A percentile compares a stretch with the other conserved stretches of the same genome.
phyloP scores from a whole-genome alignment of 768 basidiomycete species.

The Leccinum ochraceum region DNA sequence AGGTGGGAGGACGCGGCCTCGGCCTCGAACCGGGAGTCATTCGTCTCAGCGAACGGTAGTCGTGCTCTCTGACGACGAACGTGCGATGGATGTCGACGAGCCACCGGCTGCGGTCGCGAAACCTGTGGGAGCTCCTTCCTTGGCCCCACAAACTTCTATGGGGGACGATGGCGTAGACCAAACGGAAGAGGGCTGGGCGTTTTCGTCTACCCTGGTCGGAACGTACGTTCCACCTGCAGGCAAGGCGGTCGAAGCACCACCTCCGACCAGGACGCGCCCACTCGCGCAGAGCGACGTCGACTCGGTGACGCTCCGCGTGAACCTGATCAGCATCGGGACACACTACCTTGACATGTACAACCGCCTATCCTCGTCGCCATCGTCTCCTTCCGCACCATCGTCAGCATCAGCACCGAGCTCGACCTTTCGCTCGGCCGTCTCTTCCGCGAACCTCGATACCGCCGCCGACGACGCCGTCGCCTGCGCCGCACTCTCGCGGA shows the following conservation, averaged over 20 bases:
- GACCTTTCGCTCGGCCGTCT: constrained; percentile 26
- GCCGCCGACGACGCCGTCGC: constrained; percentile 57
- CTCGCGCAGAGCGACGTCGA: constrained; percentile 1
- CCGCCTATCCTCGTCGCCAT: not conserved
- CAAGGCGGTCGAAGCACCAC: constrained; percentile 11
- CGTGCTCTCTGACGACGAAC: constrained; percentile 27
- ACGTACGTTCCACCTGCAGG: constrained; percentile 15
- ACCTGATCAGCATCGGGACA: constrained; percentile 22
- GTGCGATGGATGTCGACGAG: constrained; percentile 28
- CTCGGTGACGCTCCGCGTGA: constrained; percentile 20
- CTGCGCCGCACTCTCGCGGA: constrained; percentile 70
- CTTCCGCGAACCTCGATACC: constrained; percentile 32
- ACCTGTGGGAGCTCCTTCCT: not conserved
- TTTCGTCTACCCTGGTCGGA: constrained; percentile 30
- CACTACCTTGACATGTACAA: constrained; percentile 24
- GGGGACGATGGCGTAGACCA: constrained; percentile 5
- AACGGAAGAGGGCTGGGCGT: constrained; percentile 23
- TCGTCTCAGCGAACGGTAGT: constrained; percentile 23
- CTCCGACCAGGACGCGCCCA: not conserved
- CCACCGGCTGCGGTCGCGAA: constrained; percentile 22
- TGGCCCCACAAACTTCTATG: not conserved
- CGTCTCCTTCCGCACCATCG: not conserved
- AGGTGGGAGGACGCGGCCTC: constrained; percentile 9
- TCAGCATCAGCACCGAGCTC: constrained; percentile 2
- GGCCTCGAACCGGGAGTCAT: constrained; percentile 13